Evolutionary conservation across 805 yeast species (phyloP).

Genomic region (Saccharomycopsis oosterbeekiorum): DNA sequence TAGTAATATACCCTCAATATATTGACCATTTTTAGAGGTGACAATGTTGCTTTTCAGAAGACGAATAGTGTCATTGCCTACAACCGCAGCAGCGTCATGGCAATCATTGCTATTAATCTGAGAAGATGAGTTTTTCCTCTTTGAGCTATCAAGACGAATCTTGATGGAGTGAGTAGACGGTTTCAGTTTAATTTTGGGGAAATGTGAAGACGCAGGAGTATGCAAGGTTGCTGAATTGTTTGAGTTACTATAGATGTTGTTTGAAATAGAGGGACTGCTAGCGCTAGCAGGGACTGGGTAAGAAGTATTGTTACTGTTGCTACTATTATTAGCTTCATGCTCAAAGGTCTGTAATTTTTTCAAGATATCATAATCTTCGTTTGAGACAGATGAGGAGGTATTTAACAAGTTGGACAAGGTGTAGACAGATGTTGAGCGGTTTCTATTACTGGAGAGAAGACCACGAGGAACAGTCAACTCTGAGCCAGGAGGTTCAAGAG

Average conservation of each 20-base stretch:
- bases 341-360: slow-evolving; percentile 5
- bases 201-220: background rate
- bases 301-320: background rate
- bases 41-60: slow-evolving; percentile 17
- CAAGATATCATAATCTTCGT: slow-evolving; percentile 9
- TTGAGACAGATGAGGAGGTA: background rate
- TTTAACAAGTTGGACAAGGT: slow-evolving; percentile 10
- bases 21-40: slow-evolving; percentile 53
- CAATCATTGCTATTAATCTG: background rate
- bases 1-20: slow-evolving; percentile 65
- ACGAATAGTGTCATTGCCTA: background rate
- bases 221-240: background rate
- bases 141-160: slow-evolving; percentile 2
- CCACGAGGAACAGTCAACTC: background rate
- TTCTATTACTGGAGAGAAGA: background rate
- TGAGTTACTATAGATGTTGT: background rate
- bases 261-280: background rate
- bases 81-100: background rate
- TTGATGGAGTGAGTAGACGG: background rate
- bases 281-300: background rate
- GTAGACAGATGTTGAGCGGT: slow-evolving; percentile 12
- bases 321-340: background rate
- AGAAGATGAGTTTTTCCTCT: slow-evolving; percentile 5
- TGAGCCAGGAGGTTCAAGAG: background rate
- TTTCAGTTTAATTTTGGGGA: slow-evolving; percentile 9